Conservation (phyloP, 1,139 yeast genomes). For the Candida sojae region DNA sequence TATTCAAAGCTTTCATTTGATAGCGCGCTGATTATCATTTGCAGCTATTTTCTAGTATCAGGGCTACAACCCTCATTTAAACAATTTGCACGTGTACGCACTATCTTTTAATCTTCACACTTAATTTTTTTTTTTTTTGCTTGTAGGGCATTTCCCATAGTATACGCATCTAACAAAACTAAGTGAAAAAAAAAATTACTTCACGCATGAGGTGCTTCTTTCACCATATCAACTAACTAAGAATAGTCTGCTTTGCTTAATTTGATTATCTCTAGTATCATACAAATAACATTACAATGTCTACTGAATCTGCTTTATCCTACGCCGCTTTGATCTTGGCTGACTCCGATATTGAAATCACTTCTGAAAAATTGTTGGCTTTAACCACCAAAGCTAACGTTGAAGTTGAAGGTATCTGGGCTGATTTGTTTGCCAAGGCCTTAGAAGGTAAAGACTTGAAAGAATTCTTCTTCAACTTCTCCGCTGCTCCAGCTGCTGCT, state of each 20-base stretch:
- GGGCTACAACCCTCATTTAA: conserved; percentile 6
- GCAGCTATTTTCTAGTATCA: not conserved
- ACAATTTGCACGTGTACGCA: conserved; percentile 1
- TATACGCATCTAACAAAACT: not conserved
- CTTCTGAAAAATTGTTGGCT: conserved; percentile 73
- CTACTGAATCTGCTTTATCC: conserved; percentile 81
- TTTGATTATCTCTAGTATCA: conserved; percentile 46
- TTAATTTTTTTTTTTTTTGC: not conserved
- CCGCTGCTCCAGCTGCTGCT: conserved; percentile 68
- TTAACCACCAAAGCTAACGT: conserved; percentile 54
- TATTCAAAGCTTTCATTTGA: not conserved
- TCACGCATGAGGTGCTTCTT: not conserved
- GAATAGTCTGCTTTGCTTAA: conserved; percentile 74
- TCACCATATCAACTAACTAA: conserved; percentile 27
- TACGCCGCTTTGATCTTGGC: conserved; percentile 90
- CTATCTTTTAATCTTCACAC: no score
- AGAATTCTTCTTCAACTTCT: conserved; percentile 75
- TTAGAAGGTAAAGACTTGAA: conserved; percentile 75
- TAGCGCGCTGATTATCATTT: not conserved
- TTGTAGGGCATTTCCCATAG: not conserved
- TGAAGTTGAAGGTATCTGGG: conserved; percentile 66
- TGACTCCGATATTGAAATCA: conserved; percentile 78
- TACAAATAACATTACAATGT: conserved; percentile 45
- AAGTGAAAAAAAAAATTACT: conserved; percentile 1
- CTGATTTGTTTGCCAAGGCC: conserved; percentile 81